Base-by-base conservation (phyloP, 495 filamentous ascomycete genomes). In the Neurospora sp. region DNA sequence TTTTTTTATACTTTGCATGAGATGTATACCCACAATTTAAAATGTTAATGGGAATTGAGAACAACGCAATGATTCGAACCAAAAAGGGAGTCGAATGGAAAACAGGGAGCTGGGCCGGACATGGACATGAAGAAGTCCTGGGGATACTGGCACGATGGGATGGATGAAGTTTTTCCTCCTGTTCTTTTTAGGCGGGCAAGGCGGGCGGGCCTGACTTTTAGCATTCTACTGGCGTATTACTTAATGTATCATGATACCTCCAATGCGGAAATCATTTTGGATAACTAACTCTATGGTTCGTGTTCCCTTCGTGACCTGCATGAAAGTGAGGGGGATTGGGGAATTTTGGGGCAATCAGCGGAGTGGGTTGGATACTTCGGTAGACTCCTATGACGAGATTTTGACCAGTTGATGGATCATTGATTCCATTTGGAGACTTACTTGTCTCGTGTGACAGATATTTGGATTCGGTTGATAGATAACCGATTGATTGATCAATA, bases 181-280 rank as follows among this genome's bases (percentile, higher is more conserved):
- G 6, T 44, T 44, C 14, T 35, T 65, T 61, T 65, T 1, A 18
- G 53, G 53, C 14, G 27, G 53, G 14, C 53, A 37, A 35, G 22
- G 53, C 20, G 20, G 45, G 47, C 20, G 53, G 3, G 53, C 27
- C 53, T 18, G 53, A 14, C 27, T 65, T 35, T 35, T 65, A 35
- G 53, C 53, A 59, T 61, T 61, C 8, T 31, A 65, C 53, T 65
- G 27, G 53, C 53, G 53, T 65, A 65, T 65, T 65, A 31, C 3
- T 65, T 65, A 65, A 65, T 65, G 53, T 61, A 65, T 65, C 53
- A 35, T 65, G 53, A 65, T 65, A 65, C 53, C 53, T 65, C 53
- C 27, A 31, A 65, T 7, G 53, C 27, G 27, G 53, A 65, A 65
- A 65, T 65, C 14, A 37, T 37, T 18, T 65, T 65, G 27, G 53